These are phyloP conservation scores for Ilyonectria robusta DNA, from an alignment of 2,329 filamentous ascomycete species.

Conservation along the genomic window DNA sequence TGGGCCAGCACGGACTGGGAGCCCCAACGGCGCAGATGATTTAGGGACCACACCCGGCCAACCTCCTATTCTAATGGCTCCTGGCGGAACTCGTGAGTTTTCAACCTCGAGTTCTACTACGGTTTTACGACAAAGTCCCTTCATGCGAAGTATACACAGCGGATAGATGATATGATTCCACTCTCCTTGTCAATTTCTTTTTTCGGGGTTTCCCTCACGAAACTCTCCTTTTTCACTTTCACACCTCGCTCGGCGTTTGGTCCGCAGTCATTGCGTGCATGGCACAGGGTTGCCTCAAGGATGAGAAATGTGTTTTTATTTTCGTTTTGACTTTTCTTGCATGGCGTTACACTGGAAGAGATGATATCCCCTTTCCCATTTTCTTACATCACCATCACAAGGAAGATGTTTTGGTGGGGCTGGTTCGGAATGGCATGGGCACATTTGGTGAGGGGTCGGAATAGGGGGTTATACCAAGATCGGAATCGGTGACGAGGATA, in stretches of 20 bases:
- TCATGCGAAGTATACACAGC: constrained; percentile 12
- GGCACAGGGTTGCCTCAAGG: constrained; percentile 25
- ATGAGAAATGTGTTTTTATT: constrained; percentile 30
- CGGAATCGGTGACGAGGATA: constrained; percentile 5
- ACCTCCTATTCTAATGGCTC: constrained; percentile 13
- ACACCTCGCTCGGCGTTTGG: constrained; percentile 43
- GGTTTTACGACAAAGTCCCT: constrained; percentile 18
- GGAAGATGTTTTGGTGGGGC: constrained; percentile 12
- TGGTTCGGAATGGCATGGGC: constrained; percentile 16
- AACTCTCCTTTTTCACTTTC: constrained; percentile 11
- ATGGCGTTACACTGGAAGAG: constrained; percentile 47
- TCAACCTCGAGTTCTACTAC: constrained; percentile 8
- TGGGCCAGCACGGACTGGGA: constrained; percentile 50
- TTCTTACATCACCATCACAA: constrained; percentile 21
- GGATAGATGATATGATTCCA: constrained; percentile 26
- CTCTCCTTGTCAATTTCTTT: constrained; percentile 11
- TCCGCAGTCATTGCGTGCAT: constrained; percentile 20
- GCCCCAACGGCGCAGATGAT: constrained; percentile 60
- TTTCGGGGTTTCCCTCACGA: neutral
- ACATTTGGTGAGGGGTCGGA: constrained; percentile 9
- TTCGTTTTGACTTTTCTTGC: constrained; percentile 28
- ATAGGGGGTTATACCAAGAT: constrained; percentile 22
- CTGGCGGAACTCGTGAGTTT: neutral
- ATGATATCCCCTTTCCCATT: constrained; percentile 48
- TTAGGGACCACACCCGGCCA: constrained; percentile 31